Percentiles rank a stretch among this genome's conserved stretches.
These are phyloP conservation scores for Ustulina deusta DNA, from an alignment of 2,329 filamentous ascomycete species.

Conservation along the genomic window DNA sequence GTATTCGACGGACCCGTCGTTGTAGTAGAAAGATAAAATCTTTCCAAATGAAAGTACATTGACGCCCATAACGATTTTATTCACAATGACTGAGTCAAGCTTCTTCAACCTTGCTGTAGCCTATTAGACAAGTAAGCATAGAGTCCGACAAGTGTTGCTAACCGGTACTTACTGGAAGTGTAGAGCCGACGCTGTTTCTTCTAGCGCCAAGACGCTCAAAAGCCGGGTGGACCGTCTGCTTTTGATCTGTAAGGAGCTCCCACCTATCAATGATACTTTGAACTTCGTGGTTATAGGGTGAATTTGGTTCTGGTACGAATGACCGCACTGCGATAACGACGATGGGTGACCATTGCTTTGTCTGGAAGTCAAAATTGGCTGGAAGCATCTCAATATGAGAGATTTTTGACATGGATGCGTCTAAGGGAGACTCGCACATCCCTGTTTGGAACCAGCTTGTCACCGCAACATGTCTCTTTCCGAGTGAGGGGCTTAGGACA, in stretches of 20 bases:
- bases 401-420: slow-evolving; percentile 70
- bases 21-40: slow-evolving; percentile 77
- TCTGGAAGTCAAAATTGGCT: slow-evolving; percentile 68
- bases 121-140: slow-evolving; percentile 41
- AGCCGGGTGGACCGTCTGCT: slow-evolving; percentile 76
- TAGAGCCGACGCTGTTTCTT: slow-evolving; percentile 62
- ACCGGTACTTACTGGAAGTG: slow-evolving; percentile 39
- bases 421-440: slow-evolving; percentile 56
- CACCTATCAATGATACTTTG: slow-evolving; percentile 85
- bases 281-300: slow-evolving; percentile 71
- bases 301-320: slow-evolving; percentile 63
- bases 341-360: slow-evolving; percentile 67
- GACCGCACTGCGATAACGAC: slow-evolving; percentile 81
- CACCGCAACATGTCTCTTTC: slow-evolving; percentile 67
- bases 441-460: slow-evolving; percentile 68
- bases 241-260: slow-evolving; percentile 77
- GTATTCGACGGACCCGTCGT: slow-evolving; percentile 85
- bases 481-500: slow-evolving; percentile 64
- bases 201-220: slow-evolving; percentile 80
- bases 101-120: slow-evolving; percentile 64
- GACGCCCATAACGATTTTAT: slow-evolving; percentile 78
- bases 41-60: slow-evolving; percentile 77
- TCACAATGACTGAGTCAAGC: slow-evolving; percentile 74
- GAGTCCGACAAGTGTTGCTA: background rate
- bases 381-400: slow-evolving; percentile 82